phyloP scores from a whole-genome alignment of 1,284 basidiomycete genomes.

The Cutaneotrichosporon sp. region DNA sequence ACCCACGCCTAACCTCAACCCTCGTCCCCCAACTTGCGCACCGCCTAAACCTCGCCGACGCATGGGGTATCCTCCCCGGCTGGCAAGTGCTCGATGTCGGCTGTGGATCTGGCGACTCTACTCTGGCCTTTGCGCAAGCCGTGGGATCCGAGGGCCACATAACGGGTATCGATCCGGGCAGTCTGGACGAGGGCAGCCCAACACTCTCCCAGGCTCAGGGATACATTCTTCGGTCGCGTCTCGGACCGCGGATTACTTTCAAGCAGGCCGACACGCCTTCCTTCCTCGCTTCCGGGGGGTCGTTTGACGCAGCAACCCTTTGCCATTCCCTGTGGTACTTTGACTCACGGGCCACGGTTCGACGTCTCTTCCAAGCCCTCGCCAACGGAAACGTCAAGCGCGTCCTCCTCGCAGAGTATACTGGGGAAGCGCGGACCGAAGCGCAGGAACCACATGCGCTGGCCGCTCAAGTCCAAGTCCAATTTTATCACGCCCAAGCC shows the following conservation, averaged over 20 bases:
- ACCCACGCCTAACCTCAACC: neutral
- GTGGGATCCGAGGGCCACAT: constrained; percentile 11
- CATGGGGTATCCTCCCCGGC: constrained; percentile 9
- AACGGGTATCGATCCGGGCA: constrained; percentile 13
- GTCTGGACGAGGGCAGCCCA: constrained; percentile 13
- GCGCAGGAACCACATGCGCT: constrained; percentile 13
- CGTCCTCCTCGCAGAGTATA: constrained; percentile 16
- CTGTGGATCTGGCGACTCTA: constrained; percentile 16
- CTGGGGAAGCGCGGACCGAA: constrained; percentile 1
- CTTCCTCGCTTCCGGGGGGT: neutral
- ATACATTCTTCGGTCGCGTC: constrained; percentile 1
- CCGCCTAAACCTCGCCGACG: constrained; percentile 11
- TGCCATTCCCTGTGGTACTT: constrained; percentile 21
- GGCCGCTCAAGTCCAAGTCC: neutral
- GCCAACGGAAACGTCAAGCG: neutral
- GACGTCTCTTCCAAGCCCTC: neutral
- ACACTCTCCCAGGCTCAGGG: constrained; percentile 11
- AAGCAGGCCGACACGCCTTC: constrained; percentile 1
- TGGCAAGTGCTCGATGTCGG: constrained; percentile 16
- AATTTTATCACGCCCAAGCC: constrained; percentile 5
- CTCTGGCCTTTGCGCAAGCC: constrained; percentile 8
- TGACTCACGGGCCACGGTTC: neutral
- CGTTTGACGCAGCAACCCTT: constrained; percentile 9
- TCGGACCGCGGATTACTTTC: constrained; percentile 5
- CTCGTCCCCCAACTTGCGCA: constrained; percentile 8